Base-by-base conservation (phyloP, 2,329 filamentous ascomycete genomes). In the Pseudogymnoascus sp. region DNA sequence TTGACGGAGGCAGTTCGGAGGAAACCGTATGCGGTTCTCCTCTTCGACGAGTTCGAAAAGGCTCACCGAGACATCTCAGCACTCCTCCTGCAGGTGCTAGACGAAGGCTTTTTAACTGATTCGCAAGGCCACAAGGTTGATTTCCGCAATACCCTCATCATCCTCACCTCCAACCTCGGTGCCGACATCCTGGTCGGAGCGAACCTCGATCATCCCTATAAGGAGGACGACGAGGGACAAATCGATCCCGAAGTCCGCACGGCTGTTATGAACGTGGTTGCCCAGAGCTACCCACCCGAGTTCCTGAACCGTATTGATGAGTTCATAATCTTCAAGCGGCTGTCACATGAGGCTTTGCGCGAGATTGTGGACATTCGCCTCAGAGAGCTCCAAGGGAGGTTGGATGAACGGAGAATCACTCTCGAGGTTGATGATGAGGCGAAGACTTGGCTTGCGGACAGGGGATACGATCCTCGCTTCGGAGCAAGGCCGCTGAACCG, bases 41-140 rank as follows among this genome's bases (percentile, higher is more conserved):
- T 99, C 1, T 96, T 99, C 69, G 94, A 99, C 73, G 94, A 97
- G 73, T 97, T 97, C 69, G 94, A 99, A 73, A 97, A 99, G 74
- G 94, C 93, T 0, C 94, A 97, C 73, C 88, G 91, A 62, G 94
- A 99, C 70, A 97, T 97, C 67, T 95, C 91, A 0, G 89, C 92
- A 0, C 80, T 99, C 2, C 82, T 99, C 3, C 83, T 99, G 3
- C 94, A 97, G 75, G 93, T 97, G 0, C 84, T 99, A 0, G 94
- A 97, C 72, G 94, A 97, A 74, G 94, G 94, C 2, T 97, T 94
- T 78, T 82, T 99, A 60, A 97, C 93, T 0, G 94, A 97, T 73
- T 87, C 91, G 0, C 93, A 97, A 76, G 94, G 94, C 33, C 92
- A 96, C 79, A 96, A 94, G 75, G 89, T 99, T 65, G 94, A 97